These are phyloP conservation scores for Roridomyces roridus DNA, from an alignment of 768 basidiomycete species.

Conservation along the genomic window DNA sequence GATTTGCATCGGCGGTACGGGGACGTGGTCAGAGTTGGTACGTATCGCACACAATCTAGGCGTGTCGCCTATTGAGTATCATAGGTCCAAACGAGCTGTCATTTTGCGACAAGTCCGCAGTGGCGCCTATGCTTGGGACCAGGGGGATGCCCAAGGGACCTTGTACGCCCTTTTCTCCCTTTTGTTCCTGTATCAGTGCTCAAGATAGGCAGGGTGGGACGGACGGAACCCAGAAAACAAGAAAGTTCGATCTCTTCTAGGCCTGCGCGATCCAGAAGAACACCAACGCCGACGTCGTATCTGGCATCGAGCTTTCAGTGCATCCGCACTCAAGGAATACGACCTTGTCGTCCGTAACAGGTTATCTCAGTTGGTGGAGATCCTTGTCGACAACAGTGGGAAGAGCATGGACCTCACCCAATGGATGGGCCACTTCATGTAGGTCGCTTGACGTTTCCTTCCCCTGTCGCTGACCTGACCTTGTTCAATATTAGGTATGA, in stretches of 20 bases:
- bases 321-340: constrained; percentile 8
- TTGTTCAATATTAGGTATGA: constrained; percentile 12
- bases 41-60: neutral
- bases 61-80: neutral
- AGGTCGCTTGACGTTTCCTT: neutral
- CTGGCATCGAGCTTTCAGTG: constrained; percentile 14
- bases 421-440: constrained; percentile 11
- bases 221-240: constrained; percentile 11
- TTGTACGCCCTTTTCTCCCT: neutral
- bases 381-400: constrained; percentile 8
- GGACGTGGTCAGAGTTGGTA: constrained; percentile 42
- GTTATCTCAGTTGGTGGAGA: constrained; percentile 10
- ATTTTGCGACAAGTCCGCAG: constrained; percentile 5
- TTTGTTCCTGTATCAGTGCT: neutral
- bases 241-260: neutral
- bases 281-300: constrained; percentile 6
- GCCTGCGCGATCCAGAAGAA: constrained; percentile 8
- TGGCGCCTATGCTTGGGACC: constrained; percentile 10
- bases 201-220: constrained; percentile 9
- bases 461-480: constrained; percentile 2
- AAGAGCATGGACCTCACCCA: constrained; percentile 6
- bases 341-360: neutral
- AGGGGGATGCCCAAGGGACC: constrained; percentile 11
- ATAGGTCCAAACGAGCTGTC: constrained; percentile 20
- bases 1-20: constrained; percentile 40